Base-by-base conservation (phyloP, 2,329 filamentous ascomycete species). In the Penicillium nordicum region DNA sequence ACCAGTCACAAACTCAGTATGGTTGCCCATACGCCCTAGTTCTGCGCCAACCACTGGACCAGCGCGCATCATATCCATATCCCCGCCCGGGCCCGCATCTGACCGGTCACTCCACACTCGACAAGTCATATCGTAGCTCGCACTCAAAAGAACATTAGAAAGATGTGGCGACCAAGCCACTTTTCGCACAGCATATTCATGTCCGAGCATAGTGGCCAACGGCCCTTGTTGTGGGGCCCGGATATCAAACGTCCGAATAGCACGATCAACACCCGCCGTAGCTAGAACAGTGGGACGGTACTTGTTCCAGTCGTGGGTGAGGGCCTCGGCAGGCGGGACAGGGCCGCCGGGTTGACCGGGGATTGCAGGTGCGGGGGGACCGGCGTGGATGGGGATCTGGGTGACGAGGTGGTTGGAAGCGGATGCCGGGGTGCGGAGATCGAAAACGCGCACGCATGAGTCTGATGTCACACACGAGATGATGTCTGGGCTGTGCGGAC, bases 261-360 rank as follows among this genome's bases (percentile, higher is more conserved):
- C 78, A 52, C 89, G 84, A 73, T 99, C 94, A 4, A 97, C 94
- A 53, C 94, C 93, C 1, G 86, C 94, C 0, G 91, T 91, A 0
- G 94, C 94, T 53, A 99, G 79, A 27, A 97, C 80, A 0, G 86
- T 88, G 63, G 92, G 86, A 38, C 89, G 84, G 76, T 99, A 99
- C 76, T 99, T 99, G 78, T 99, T 99, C 94, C 94, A 99, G 74
- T 99, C 94, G 75, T 97, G 94, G 0, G 92, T 96, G 32, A 99
- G 82, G 37, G 90, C 85, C 78, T 99, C 94, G 10, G 85, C 82
- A 0, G 92, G 91, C n/a, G 85, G 79, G 45, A 64, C 58, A 9
- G 80, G 72, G 1, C 72, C 70, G 8, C 72, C 74, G 4, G 72
- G 69, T 25, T 67, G 67, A 4, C 68, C 66, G 38, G 69, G 72